Base-by-base conservation (phyloP, 768 basidiomycete species). In the Amylocystis lapponica region DNA sequence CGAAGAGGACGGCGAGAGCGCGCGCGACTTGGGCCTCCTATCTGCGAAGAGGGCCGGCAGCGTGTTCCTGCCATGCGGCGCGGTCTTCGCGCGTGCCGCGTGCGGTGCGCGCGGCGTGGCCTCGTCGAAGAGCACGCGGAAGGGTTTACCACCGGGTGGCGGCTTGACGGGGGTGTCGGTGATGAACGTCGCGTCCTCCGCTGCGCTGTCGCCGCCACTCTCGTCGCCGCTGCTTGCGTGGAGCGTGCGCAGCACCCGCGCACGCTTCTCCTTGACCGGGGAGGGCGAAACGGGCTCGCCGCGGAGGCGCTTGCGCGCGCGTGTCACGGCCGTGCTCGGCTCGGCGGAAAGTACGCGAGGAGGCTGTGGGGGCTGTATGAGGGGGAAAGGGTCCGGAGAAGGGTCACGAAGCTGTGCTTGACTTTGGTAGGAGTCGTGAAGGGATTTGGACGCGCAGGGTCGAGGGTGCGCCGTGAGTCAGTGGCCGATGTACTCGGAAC, bases 271-370 rank as follows among this genome's bases (percentile, higher is more conserved):
- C 59, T 87, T 88, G 56, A 73, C 77, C 3, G 87, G 87, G 14
- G 87, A 86, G 3, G 87, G 87, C 0, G 87, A 89, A 2, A 90
- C 86, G 1, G 81, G 81, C 55, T 90, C 87, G 21, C 87, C 87
- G 25, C 87, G 78, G 14, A 90, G 70, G 43, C 87, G 81, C 59
- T 90, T 90, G 27, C 86, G 77, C 17, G 87, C 87, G 26, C 84
- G 75, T 20, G 72, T 74, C 23, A 88, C 61, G 11, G 83, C 76
- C 7, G 45, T 44, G 20, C 17, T 45, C 27, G 45, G 14, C 12
- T 27, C 29, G 10, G 19, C 27, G 41, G 36, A 25, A 36, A 39
- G 33, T 17, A 14, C 21, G 16, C 19, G 41, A 14, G 35, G 12
- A 35, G 42, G 46, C 22, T 37, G 27, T 21, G 49, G 41, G 27